Evolutionary conservation across 306 rosid genomes (phyloP).

Genomic region (Potentilla sterilis): DNA sequence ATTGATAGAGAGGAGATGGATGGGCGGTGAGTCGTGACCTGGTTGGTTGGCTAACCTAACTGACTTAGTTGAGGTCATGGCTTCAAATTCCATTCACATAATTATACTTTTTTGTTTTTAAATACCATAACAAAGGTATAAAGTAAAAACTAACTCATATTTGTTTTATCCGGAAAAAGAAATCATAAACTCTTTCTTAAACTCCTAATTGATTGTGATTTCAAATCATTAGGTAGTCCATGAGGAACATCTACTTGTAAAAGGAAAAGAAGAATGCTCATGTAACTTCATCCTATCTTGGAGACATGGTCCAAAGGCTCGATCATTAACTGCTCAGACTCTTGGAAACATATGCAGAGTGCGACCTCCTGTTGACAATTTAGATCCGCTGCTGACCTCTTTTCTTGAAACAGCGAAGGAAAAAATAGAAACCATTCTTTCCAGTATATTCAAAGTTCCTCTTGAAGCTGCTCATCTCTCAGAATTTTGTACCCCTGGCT

Average conservation of each 20-base stretch:
- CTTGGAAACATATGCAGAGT: background rate
- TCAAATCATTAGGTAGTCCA: background rate
- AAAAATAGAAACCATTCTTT: background rate
- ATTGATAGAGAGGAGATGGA: too few relatives aligned
- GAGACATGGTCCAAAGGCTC: slow-evolving; percentile 12
- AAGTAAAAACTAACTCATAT: too few relatives aligned
- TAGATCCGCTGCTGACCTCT: background rate
- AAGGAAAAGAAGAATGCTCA: background rate
- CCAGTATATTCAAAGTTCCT: background rate
- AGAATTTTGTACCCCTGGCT: background rate
- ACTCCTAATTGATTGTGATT: background rate
- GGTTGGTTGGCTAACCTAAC: too few relatives aligned
- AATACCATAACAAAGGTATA: too few relatives aligned
- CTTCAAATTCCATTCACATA: too few relatives aligned
- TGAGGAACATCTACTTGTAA: background rate
- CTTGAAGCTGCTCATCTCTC: background rate
- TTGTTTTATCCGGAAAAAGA: too few relatives aligned
- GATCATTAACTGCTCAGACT: slow-evolving; percentile 22
- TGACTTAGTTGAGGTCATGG: too few relatives aligned
- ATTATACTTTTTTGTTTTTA: too few relatives aligned
- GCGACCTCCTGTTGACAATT: background rate
- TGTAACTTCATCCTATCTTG: background rate
- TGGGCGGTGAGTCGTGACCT: too few relatives aligned
- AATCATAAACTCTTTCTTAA: too few relatives aligned
- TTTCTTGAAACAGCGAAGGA: background rate